Conservation (phyloP, 106 monocot genomes). For the Allium fistulosum region DNA sequence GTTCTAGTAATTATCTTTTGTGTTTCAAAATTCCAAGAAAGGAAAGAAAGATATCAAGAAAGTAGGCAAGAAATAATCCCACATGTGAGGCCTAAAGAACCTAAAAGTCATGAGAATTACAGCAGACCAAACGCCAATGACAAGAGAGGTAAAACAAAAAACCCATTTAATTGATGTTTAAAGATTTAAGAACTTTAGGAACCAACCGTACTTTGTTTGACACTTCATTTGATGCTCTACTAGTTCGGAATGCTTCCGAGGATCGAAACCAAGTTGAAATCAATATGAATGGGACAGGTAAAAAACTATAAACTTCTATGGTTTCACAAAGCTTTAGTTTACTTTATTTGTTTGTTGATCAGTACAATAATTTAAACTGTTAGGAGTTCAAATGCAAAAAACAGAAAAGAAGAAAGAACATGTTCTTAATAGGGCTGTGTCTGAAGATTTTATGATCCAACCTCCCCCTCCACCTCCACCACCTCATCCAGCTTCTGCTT, state of each 20-base stretch:
- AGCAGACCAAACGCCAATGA: conserved; percentile 21
- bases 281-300: conserved; percentile 21
- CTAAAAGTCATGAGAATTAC: conserved; percentile 22
- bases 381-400: conserved; percentile 13
- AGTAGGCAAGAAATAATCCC: conserved; percentile 23
- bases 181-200: too few species aligned
- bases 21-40: conserved; percentile 64
- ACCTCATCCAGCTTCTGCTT: conserved; percentile 2
- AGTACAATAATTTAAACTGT: neutral
- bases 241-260: conserved; percentile 34
- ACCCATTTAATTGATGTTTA: neutral
- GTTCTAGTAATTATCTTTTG: conserved; percentile 45
- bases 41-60: conserved; percentile 35
- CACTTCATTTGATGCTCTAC: neutral
- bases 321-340: neutral
- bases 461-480: conserved; percentile 4
- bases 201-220: too few species aligned
- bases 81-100: conserved; percentile 24
- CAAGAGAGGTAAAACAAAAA: conserved; percentile 32
- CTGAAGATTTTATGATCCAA: conserved; percentile 24
- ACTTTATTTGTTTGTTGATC: neutral
- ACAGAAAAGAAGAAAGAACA: conserved; percentile 29
- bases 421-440: conserved; percentile 21
- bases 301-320: neutral
- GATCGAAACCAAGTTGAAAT: conserved; percentile 25